phyloP scores from a whole-genome alignment of 257 asterid species.

The Coffea eugenioides region DNA sequence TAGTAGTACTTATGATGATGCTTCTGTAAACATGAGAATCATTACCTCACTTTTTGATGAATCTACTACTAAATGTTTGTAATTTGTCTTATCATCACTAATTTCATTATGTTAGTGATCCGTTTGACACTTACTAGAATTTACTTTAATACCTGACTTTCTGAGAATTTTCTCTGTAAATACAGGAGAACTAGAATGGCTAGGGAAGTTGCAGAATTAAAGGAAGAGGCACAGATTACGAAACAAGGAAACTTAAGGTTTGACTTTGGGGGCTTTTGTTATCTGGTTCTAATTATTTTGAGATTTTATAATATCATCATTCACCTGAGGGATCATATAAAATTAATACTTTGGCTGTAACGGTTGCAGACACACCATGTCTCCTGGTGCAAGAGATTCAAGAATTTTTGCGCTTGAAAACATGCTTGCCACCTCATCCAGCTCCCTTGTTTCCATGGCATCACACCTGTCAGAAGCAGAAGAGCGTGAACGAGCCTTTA shows the following conservation, averaged over 20 bases:
- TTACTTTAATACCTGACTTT: not conserved
- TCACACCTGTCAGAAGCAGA: constrained; percentile 97
- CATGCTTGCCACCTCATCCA: constrained; percentile 94
- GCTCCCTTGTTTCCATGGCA: constrained; percentile 89
- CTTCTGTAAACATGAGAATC: not conserved
- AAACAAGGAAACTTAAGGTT: constrained; percentile 64
- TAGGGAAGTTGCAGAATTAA: constrained; percentile 74
- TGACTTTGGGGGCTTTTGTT: constrained; percentile 17
- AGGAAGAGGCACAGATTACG: constrained; percentile 64
- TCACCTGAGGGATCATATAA: constrained; percentile 9
- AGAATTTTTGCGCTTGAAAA: constrained; percentile 87
- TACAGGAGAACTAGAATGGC: constrained; percentile 89
- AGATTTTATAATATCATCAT: not conserved
- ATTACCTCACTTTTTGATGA: not conserved
- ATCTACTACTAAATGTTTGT: not conserved
- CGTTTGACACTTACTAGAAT: not conserved
- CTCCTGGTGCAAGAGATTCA: constrained; percentile 97
- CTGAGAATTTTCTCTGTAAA: constrained; percentile 3
- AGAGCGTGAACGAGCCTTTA: constrained; percentile 91
- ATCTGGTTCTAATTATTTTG: constrained; percentile 3
- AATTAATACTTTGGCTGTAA: constrained; percentile 34
- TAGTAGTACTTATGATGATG: not conserved
- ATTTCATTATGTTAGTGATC: not conserved
- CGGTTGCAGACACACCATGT: constrained; percentile 58
- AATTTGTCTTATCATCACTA: not conserved